Evolutionary conservation across 805 yeast species (phyloP).

Genomic region (Kodamaea lidongshanica): DNA sequence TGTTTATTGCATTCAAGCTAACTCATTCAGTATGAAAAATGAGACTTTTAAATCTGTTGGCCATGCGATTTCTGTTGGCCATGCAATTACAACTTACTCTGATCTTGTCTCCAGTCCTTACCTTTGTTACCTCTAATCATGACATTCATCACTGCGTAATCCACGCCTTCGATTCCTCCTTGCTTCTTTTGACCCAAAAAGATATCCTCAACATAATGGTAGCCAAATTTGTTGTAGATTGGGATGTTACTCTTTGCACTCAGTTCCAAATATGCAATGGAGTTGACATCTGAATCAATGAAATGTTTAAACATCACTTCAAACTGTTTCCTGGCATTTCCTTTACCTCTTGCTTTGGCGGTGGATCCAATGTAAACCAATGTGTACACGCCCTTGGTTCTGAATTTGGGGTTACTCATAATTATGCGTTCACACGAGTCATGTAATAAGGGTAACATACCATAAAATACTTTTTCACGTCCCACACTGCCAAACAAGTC

Average conservation of each 20-base stretch:
- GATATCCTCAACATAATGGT: constrained; percentile 44
- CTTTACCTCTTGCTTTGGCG: constrained; percentile 47
- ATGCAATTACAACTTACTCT: constrained; percentile 5
- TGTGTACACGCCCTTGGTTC: constrained; percentile 33
- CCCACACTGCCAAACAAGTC: constrained; percentile 44
- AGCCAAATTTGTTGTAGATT: constrained; percentile 48
- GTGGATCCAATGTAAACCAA: constrained; percentile 43
- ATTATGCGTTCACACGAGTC: constrained; percentile 42
- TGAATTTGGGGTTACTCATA: constrained; percentile 33
- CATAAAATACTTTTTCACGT: constrained; percentile 43
- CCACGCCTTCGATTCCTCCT: constrained; percentile 29
- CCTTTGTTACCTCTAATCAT: constrained; percentile 38
- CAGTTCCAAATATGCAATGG: constrained; percentile 46
- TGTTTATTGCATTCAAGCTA: too few species aligned
- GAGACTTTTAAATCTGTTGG: too few species aligned
- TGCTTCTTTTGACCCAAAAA: constrained; percentile 32
- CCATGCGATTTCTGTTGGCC: constrained; percentile 1
- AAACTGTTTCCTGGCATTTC: constrained; percentile 46
- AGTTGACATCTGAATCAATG: constrained; percentile 35
- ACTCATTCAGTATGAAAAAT: too few species aligned
- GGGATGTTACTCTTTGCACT: constrained; percentile 40
- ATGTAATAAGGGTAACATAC: constrained; percentile 47
- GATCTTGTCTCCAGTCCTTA: constrained; percentile 26
- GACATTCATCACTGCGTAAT: constrained; percentile 38
- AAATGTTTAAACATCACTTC: constrained; percentile 42